phyloP scores from a whole-genome alignment of 306 rosid species.

The Quillaja saponaria region DNA sequence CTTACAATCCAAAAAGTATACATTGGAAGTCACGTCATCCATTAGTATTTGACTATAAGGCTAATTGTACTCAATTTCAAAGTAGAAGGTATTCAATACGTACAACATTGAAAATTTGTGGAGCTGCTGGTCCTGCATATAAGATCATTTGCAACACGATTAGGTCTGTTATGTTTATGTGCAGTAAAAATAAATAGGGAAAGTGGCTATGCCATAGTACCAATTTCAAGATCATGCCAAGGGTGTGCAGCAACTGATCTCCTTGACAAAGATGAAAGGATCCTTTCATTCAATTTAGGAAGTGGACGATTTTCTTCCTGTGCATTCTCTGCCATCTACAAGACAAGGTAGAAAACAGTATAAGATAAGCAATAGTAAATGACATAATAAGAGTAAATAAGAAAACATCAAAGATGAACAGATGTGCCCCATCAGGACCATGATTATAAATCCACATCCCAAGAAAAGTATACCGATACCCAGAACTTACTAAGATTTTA shows the following conservation, averaged over 20 bases:
- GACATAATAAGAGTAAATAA: background rate
- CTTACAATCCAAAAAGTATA: conserved; percentile 10
- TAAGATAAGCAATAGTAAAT: background rate
- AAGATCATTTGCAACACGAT: conserved; percentile 34
- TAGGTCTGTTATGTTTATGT: conserved; percentile 14
- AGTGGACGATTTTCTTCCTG: conserved; percentile 21
- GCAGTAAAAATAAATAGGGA: background rate
- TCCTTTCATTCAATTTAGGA: conserved; percentile 84
- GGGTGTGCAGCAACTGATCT: conserved; percentile 97
- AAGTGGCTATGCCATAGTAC: conserved; percentile 36
- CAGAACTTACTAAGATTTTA: background rate
- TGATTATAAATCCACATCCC: background rate
- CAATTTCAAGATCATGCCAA: conserved; percentile 99
- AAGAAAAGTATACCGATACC: background rate
- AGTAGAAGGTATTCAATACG: conserved; percentile 28
- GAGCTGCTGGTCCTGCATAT: conserved; percentile 81
- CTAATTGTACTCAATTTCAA: background rate
- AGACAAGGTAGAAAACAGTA: background rate
- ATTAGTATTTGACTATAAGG: conserved; percentile 6
- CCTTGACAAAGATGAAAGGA: conserved; percentile 84
- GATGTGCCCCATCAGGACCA: conserved; percentile 12
- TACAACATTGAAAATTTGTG: conserved; percentile 75
- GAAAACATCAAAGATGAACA: background rate
- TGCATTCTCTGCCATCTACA: too few species aligned
- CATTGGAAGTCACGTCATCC: conserved; percentile 7